Evolutionary conservation across 2,329 filamentous ascomycete species (phyloP), one percentile per base, ranked within the genome.

Genomic region (Gliomastix tumulicola): DNA sequence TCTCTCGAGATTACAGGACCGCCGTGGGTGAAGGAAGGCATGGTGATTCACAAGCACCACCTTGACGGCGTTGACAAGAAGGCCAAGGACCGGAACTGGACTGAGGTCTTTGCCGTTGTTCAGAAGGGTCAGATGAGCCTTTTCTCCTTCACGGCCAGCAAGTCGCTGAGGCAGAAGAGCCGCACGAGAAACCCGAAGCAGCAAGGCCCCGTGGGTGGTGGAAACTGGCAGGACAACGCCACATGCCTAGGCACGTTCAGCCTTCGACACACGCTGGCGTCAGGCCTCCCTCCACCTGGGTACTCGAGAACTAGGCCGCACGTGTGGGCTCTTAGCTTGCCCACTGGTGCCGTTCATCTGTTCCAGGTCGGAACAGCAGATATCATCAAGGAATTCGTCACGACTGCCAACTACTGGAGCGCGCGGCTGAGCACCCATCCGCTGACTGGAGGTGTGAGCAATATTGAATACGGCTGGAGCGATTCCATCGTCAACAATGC

Each of bases 21-120:
- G n/a, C 92, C 92, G 0, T 98, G 92, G 92, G 83, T 94, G 20
- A 98, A 98, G 62, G 92, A 98, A 61, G 92, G 92, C 43, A 87
- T 94, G 49, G 70, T 97, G 16, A 90, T 90, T 48, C 90, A 98
- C 65, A 97, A 97, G 61, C 90, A 96, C 57, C 90, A 97, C 53
- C 73, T 97, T 4, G 90, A 97, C 55, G 80, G 86, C 5, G 72
- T 88, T 23, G 89, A 94, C 47, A 95, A 92, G 65, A 86, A 88
- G 57, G 84, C 89, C 43, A 96, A 90, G 62, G 90, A 97, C 50
- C 77, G 92, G 27, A 90, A 89, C 49, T 98, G 92, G 92, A 82
- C 73, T 40, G 89, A 97, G 53, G 89, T 89, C 38, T 98, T 98
- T 63, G 90, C 89, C 23, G 92, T 98, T 18, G 83, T 97, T 37